These are phyloP conservation scores for Albatrellus ellisii DNA, from an alignment of 768 basidiomycete genomes.

Conservation along the genomic window DNA sequence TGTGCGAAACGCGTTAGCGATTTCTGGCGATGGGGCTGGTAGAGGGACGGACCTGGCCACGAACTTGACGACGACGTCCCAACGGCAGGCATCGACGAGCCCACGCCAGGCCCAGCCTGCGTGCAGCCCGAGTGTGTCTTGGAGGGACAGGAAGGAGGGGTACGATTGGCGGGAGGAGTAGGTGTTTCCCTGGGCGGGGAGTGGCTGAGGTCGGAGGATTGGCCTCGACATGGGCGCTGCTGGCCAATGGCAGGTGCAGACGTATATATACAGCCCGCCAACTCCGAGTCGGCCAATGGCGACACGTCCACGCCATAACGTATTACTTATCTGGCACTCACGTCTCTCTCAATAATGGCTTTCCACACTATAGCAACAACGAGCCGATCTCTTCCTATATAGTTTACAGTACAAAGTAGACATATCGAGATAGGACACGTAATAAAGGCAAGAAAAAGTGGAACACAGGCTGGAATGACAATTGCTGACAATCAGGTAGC, in stretches of 20 bases:
- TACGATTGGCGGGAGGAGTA: conserved; percentile 36
- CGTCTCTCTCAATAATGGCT: not conserved
- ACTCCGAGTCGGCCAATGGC: not conserved
- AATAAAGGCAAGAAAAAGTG: not conserved
- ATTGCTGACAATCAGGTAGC: not conserved
- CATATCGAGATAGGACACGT: not conserved
- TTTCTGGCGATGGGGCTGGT: not conserved
- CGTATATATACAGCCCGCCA: not conserved
- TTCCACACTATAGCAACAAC: not conserved
- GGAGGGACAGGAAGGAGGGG: conserved; percentile 55
- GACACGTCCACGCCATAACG: not conserved
- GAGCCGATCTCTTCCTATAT: not conserved
- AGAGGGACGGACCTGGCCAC: conserved; percentile 36
- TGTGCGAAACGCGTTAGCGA: conserved; percentile 19
- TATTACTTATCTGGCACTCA: not conserved
- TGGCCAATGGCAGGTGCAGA: not conserved
- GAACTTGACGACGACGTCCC: conserved; percentile 48
- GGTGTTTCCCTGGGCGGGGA: not conserved
- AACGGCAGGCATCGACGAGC: conserved; percentile 58
- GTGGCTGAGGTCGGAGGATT: not conserved
- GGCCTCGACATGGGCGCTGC: conserved; percentile 1
- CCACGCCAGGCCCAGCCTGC: conserved; percentile 44
- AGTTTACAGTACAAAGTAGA: conserved; percentile 1
- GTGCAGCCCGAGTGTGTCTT: conserved; percentile 48
- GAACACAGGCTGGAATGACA: not conserved